Conservation (phyloP, 495 filamentous ascomycete genomes). For the Aspergillus kassunensis region DNA sequence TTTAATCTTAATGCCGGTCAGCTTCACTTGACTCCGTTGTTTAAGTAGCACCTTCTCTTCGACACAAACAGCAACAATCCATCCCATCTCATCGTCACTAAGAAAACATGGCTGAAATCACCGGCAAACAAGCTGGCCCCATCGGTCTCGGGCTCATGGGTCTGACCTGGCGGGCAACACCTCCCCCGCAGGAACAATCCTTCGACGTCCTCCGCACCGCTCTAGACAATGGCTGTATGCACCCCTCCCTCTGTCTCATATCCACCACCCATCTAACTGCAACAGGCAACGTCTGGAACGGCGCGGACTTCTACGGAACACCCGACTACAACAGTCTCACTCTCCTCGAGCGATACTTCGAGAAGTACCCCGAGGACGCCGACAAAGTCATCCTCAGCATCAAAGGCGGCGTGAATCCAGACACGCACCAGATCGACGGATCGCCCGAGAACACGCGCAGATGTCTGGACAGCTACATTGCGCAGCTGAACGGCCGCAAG, state of each 20-base stretch:
- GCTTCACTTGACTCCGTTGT: no score
- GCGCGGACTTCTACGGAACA: slow-evolving; percentile 22
- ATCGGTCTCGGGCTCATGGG: not conserved
- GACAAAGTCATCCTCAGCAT: slow-evolving; percentile 60
- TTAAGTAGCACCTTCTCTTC: no score
- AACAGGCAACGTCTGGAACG: not conserved
- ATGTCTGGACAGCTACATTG: slow-evolving; percentile 50
- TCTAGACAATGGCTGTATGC: not conserved
- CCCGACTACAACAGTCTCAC: slow-evolving; percentile 46
- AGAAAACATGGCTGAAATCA: not conserved
- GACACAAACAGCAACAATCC: no score
- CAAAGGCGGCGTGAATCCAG: slow-evolving; percentile 51
- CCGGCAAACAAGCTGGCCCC: not conserved
- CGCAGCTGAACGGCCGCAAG: slow-evolving; percentile 59
- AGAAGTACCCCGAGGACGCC: slow-evolving; percentile 62
- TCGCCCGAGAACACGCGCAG: not conserved
- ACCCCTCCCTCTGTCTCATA: not conserved
- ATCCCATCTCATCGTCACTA: not conserved
- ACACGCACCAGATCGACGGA: not conserved
- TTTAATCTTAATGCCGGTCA: no score
- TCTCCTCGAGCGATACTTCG: slow-evolving; percentile 62
- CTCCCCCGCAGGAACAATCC: not conserved
- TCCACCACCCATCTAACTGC: not conserved
- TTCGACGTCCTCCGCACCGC: not conserved
- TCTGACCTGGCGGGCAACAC: not conserved